Conservation (phyloP, 257 asterid species). For the Penstemon barbatus region DNA sequence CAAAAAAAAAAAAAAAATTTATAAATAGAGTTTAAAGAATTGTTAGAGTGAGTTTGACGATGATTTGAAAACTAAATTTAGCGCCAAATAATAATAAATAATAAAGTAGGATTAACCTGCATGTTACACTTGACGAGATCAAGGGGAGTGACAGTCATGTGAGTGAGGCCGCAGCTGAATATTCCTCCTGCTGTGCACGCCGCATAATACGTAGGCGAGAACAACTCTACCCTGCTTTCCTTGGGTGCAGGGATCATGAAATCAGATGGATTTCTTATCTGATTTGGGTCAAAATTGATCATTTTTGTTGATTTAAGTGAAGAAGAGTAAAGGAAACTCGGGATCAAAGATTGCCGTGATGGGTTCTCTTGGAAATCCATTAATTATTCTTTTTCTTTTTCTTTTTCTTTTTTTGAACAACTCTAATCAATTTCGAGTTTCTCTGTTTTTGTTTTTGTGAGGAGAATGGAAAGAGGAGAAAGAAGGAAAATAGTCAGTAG, state of each 20-base stretch:
- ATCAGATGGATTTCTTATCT: neutral
- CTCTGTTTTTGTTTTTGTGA: too few relatives aligned
- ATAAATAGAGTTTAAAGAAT: neutral
- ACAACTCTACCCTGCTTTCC: slow-evolving; percentile 48
- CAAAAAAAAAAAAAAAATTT: neutral
- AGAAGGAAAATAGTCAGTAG: too few relatives aligned
- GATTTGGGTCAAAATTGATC: neutral
- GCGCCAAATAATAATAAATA: too few relatives aligned
- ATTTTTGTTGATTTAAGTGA: slow-evolving; percentile 1
- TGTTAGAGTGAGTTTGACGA: neutral
- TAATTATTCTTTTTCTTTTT: neutral
- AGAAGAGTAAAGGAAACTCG: slow-evolving; percentile 25
- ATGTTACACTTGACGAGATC: slow-evolving; percentile 64
- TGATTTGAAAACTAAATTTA: neutral
- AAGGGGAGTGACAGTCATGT: slow-evolving; percentile 54
- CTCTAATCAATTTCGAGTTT: too few relatives aligned
- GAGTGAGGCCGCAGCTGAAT: slow-evolving; percentile 50
- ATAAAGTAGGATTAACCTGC: slow-evolving; percentile 39
- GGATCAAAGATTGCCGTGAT: slow-evolving; percentile 24
- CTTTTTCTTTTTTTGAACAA: too few relatives aligned
- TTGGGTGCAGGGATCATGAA: slow-evolving; percentile 45
- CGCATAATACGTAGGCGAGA: slow-evolving; percentile 48
- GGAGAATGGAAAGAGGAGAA: too few relatives aligned
- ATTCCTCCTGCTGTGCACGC: slow-evolving; percentile 55
- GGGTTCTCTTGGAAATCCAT: slow-evolving; percentile 19